Conservation (phyloP, 2,329 filamentous ascomycete genomes). For the Pseudogymnoascus sp. region DNA sequence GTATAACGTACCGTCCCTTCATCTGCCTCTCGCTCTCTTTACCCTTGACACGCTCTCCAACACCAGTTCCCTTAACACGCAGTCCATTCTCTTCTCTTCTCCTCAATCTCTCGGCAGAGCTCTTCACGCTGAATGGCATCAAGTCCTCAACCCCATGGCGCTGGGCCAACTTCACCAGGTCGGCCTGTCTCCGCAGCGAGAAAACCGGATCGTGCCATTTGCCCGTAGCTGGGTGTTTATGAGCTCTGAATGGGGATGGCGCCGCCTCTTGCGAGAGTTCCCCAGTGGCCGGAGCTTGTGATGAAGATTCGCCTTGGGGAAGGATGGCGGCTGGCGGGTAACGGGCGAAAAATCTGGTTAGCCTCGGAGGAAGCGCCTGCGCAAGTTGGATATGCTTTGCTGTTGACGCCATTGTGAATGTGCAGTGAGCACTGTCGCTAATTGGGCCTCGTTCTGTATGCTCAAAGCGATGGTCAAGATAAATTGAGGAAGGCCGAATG, state of each 20-base stretch:
- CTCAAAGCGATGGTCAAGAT: conserved; percentile 2
- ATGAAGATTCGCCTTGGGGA: conserved; percentile 23
- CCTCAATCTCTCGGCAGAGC: conserved; percentile 60
- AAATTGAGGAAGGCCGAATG: conserved; percentile 3
- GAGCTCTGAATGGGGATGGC: conserved; percentile 73
- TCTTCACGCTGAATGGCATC: conserved; percentile 69
- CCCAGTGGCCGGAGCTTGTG: background rate
- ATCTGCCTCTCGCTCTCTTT: conserved; percentile 85
- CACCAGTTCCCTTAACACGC: conserved; percentile 84
- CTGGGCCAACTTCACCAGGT: conserved; percentile 77
- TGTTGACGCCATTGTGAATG: conserved; percentile 16
- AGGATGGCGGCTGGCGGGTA: conserved; percentile 68
- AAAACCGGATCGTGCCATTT: conserved; percentile 77
- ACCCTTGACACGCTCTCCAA: conserved; percentile 90
- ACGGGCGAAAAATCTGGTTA: conserved; percentile 80
- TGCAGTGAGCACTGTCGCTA: conserved; percentile 6
- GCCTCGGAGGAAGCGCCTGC: conserved; percentile 64
- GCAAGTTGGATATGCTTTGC: conserved; percentile 44
- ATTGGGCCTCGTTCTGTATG: background rate
- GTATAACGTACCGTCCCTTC: conserved; percentile 54
- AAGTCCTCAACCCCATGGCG: conserved; percentile 73
- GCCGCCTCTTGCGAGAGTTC: background rate
- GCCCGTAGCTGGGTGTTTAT: conserved; percentile 69
- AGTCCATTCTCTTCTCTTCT: conserved; percentile 71
- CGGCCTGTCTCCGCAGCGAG: conserved; percentile 80